Conservation (phyloP, 2,329 filamentous ascomycete species). For the Clarireedia monteithiana region DNA sequence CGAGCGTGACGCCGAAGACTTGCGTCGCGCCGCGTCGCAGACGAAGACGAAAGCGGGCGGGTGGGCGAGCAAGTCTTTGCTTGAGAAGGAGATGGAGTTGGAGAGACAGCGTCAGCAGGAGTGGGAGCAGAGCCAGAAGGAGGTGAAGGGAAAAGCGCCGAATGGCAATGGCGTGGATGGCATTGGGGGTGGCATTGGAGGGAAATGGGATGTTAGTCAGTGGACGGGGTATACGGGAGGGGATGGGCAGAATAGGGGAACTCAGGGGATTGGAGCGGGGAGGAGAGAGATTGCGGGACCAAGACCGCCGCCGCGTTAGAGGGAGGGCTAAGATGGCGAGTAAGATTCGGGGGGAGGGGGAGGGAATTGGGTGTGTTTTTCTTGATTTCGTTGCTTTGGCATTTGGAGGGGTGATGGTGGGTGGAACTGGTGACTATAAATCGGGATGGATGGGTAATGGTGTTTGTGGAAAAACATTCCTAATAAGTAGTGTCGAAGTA, state of each 20-base stretch:
- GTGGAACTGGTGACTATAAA: too few species aligned
- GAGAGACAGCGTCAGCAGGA: conserved; percentile 51
- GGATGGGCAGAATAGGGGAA: conserved; percentile 63
- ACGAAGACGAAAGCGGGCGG: conserved; percentile 44
- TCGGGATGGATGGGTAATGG: too few species aligned
- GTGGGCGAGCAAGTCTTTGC: conserved; percentile 45
- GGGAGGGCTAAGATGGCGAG: neutral
- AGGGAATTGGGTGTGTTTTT: too few species aligned
- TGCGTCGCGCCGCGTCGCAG: conserved; percentile 39
- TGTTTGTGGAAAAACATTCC: too few species aligned
- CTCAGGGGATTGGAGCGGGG: conserved; percentile 59
- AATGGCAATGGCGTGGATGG: conserved; percentile 48
- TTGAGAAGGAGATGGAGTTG: conserved; percentile 54
- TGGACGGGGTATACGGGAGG: conserved; percentile 67
- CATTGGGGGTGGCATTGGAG: conserved; percentile 56
- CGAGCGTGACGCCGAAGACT: conserved; percentile 43
- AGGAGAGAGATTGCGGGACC: conserved; percentile 75
- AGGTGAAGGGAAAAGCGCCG: conserved; percentile 41
- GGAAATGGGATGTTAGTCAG: conserved; percentile 54
- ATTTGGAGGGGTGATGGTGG: too few species aligned
- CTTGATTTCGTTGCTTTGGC: too few species aligned
- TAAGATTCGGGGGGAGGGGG: too few species aligned
- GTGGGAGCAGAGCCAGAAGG: conserved; percentile 67
- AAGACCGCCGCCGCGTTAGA: conserved; percentile 42
- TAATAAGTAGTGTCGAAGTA: too few species aligned